Base-by-base conservation (phyloP, 208 protist genomes). In the Leishmania mexicana region DNA sequence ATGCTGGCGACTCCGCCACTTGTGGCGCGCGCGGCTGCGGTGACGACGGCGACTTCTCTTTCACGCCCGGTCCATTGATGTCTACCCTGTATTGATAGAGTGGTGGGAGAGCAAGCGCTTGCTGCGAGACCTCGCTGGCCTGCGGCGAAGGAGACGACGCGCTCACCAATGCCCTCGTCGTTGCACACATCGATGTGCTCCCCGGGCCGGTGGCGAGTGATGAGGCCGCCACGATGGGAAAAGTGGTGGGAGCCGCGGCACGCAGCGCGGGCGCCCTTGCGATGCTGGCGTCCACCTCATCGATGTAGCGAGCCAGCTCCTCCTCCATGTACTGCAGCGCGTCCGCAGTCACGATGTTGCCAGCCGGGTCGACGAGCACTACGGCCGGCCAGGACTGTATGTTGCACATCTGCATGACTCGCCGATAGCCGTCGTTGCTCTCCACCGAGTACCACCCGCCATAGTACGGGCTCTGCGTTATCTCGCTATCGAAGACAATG, bases 361-460 rank as follows among this genome's bases (percentile, higher is more conserved):
- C 93, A 11, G 58, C 53, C 1, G 93, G 89, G 80, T 90, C 91
- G 45, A 96, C 75, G 28, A 96, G 86, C 35, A 94, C 57, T 15
- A 96, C 89, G 1, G 88, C 76, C 11, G 93, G 93, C 93, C 90
- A 96, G 17, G 83, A 83, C 47, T 83, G 84, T 35, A 94, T 54
- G 19, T 81, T 83, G 76, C 81, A 90, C 19, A 84, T 70, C 60
- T 89, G 81, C 75, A 94, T 83, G 31, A 93, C 77, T 42, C 89
- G 87, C 24, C 88, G 90, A 81, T 92, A 96, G 31, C 88, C 88
- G 45, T 85, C 84, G 47, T 81, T 80, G 83, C 87, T 93, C 78
- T 93, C 86, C 54, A 94, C 84, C 54, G 76, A 80, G 74, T 92
- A 88, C 93, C 93, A 96, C 35, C 90, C 90, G 42, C 87, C 93